phyloP scores from a whole-genome alignment of 257 asterid genomes.

The Penstemon davidsonii region DNA sequence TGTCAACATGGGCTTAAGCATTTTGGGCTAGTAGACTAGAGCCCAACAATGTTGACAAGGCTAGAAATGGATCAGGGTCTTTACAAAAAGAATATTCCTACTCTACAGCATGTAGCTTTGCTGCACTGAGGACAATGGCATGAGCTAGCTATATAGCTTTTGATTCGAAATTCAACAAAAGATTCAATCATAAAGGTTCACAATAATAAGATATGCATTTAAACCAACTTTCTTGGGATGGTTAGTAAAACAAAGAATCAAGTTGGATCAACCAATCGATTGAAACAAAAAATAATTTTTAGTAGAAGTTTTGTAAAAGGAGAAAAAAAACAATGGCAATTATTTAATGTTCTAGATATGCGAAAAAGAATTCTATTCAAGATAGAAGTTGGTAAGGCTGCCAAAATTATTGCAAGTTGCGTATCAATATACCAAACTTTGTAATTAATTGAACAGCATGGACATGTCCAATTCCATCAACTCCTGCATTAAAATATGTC shows the following conservation, averaged over 20 bases:
- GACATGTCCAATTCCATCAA: conserved; percentile 86
- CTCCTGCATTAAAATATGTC: conserved; percentile 58
- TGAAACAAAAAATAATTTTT: no score
- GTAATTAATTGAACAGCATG: conserved; percentile 83
- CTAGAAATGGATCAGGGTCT: no score
- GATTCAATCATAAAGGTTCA: not conserved
- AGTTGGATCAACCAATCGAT: no score
- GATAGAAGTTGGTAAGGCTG: conserved; percentile 12
- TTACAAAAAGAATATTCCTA: no score
- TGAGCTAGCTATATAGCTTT: not conserved
- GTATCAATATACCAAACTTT: conserved; percentile 66
- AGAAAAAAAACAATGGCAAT: no score
- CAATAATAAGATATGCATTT: not conserved
- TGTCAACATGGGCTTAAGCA: no score
- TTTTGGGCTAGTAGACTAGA: no score
- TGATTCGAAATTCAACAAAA: not conserved
- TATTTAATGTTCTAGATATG: not conserved
- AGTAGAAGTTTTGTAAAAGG: no score
- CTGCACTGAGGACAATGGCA: not conserved
- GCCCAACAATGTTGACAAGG: no score
- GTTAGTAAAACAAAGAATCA: no score
- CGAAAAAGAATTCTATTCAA: conserved; percentile 8
- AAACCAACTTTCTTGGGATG: no score
- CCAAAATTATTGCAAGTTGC: conserved; percentile 15
- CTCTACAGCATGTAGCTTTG: conserved; percentile 1